phyloP scores from a whole-genome alignment of 331 rosid genomes.

The Rhamnella rubrinervis region DNA sequence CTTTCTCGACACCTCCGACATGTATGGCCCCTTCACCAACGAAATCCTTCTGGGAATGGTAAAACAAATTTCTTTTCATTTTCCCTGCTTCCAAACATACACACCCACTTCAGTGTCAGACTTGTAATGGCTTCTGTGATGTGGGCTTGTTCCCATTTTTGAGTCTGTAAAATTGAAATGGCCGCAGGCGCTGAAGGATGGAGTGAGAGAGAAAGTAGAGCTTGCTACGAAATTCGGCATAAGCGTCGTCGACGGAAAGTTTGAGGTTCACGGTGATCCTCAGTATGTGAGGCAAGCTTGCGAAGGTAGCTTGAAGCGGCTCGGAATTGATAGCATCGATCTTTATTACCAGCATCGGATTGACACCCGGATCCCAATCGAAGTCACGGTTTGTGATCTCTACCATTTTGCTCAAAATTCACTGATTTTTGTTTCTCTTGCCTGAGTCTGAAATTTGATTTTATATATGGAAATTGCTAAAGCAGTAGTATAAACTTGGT shows the following conservation, averaged over 20 bases:
- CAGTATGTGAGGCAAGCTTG: constrained; percentile 51
- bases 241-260: constrained; percentile 1
- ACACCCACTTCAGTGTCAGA: not conserved
- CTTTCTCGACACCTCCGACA: no score
- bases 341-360: constrained; percentile 51
- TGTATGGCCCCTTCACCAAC: no score
- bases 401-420: not conserved
- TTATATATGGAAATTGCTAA: no score
- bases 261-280: constrained; percentile 49
- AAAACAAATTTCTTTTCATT: no score
- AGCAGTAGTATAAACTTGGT: no score
- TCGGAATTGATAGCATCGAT: constrained; percentile 37
- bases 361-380: constrained; percentile 50
- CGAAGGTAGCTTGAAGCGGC: constrained; percentile 55
- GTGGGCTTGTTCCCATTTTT: not conserved
- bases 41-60: no score
- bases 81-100: not conserved
- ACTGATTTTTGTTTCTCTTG: not conserved
- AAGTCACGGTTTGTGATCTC: constrained; percentile 45
- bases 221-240: constrained; percentile 57
- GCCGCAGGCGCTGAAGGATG: constrained; percentile 52
- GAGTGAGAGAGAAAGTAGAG: constrained; percentile 51
- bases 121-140: not conserved
- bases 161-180: not conserved
- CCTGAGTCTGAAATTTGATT: not conserved